Conservation (phyloP, 306 rosid genomes). For the Gleditsia sinensis region DNA sequence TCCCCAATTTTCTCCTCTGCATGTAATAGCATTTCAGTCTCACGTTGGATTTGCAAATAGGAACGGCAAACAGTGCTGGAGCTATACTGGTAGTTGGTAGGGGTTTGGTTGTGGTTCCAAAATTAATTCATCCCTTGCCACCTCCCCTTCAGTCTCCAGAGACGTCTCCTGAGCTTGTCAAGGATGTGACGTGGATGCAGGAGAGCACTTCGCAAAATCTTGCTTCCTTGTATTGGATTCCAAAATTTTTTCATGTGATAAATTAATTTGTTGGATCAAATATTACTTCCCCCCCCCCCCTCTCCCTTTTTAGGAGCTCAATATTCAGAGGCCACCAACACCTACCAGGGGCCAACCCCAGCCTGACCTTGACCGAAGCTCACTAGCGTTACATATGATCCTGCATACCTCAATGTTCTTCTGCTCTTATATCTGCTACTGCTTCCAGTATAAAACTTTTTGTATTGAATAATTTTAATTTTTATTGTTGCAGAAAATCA, state of each 20-base stretch:
- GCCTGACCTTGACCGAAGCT: conserved; percentile 89
- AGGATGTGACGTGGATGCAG: conserved; percentile 97
- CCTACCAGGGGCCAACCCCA: conserved; percentile 99
- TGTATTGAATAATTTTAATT: conserved; percentile 13
- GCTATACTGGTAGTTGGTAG: conserved; percentile 92
- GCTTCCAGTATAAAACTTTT: conserved; percentile 25
- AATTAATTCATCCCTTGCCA: conserved; percentile 92
- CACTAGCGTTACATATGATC: conserved; percentile 92
- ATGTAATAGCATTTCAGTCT: conserved; percentile 37
- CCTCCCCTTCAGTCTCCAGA: conserved; percentile 97
- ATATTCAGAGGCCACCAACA: conserved; percentile 96
- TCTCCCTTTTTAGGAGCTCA: conserved; percentile 69
- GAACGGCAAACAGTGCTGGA: conserved; percentile 98
- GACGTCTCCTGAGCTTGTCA: conserved; percentile 81
- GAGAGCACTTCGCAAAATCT: conserved; percentile 36
- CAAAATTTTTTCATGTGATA: background rate
- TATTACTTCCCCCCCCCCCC: background rate
- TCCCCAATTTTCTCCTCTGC: conserved; percentile 1
- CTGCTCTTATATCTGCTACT: conserved; percentile 23
- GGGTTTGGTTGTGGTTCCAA: conserved; percentile 97
- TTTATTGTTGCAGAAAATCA: conserved; percentile 35
- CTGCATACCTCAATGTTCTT: conserved; percentile 15
- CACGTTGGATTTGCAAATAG: conserved; percentile 40
- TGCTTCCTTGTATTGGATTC: conserved; percentile 6
- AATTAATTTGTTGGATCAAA: background rate